Base-by-base conservation (phyloP, 2,329 filamentous ascomycete genomes). In the Boeremia exigua region DNA sequence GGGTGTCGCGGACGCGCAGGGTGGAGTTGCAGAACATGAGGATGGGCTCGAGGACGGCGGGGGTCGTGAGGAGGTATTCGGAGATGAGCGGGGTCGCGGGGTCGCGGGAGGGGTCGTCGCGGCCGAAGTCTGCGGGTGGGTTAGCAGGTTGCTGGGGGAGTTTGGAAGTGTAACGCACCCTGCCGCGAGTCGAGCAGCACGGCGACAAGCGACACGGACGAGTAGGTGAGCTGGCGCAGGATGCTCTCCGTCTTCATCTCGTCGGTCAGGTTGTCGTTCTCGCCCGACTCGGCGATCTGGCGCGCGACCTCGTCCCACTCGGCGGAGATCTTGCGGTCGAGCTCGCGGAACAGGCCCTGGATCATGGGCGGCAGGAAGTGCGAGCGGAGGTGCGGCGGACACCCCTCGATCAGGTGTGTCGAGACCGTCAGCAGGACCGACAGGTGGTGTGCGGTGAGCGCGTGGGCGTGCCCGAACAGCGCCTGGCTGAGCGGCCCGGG, bases 181-280 rank as follows among this genome's bases (percentile, higher is more conserved):
- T 73, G 68, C 43, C 70, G 56, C 7, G 92, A 90, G 72, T 96
- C 93, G 19, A 99, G 81, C 66, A 98, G 87, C 63, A 92, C 90
- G 7, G 92, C 91, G 60, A 97, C 89, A 83, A 98, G 92, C 66
- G 95, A 88, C 28, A 97, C 92, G 1, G 93, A 91, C 3, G 92
- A 92, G 75, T 96, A 95, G 0, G 94, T 97, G 45, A 98, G 83
- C 73, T 97, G 92, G 17, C 95, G 87, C 40, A 99, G 80, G 28
- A 99, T 96, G 70, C 94, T 98, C 75, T 99, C 95, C 6, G 91
- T 88, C 77, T 97, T 96, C 95, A 99, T 99, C 78, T 99, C 95
- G 64, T 97, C 92, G 1, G 90, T 91, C 48, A 99, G 79, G 50
- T 80, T 78, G 56, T 91, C 90, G 51, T 93, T 91, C 17, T 88